Conservation (phyloP, 495 filamentous ascomycete genomes). For the Daldinia bambusicola region DNA sequence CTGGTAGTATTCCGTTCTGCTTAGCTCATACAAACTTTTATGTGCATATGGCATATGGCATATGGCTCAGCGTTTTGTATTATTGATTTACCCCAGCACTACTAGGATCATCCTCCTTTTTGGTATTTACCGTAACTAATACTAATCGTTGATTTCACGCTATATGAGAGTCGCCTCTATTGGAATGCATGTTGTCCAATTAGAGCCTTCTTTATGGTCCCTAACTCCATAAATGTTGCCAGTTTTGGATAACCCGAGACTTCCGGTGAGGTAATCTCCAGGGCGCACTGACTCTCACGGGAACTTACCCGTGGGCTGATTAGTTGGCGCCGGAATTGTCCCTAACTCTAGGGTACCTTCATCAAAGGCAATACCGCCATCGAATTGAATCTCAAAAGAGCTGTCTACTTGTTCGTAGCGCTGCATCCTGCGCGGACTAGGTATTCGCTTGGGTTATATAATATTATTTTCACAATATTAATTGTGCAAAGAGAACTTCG, state of each 20-base stretch:
- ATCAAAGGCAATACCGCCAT: background rate
- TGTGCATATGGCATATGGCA: background rate
- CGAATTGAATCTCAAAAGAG: background rate
- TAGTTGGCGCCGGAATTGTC: background rate
- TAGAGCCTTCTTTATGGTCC: background rate
- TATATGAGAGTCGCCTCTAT: background rate
- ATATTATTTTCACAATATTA: background rate
- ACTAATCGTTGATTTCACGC: background rate
- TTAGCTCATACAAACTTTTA: slow-evolving; percentile 5
- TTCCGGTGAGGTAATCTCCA: background rate
- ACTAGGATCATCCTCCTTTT: background rate
- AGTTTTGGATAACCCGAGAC: background rate
- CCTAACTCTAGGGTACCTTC: background rate
- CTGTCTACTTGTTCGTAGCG: background rate
- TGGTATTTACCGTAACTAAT: no score
- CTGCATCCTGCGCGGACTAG: background rate
- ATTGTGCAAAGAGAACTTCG: background rate
- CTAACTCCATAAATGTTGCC: background rate
- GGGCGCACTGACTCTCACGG: background rate
- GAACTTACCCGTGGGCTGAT: background rate
- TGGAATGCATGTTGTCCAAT: background rate
- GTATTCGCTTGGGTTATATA: background rate
- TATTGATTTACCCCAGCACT: background rate
- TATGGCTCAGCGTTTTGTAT: background rate
- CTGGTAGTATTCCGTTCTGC: background rate